A percentile compares a stretch with the other conserved stretches of the same genome.
phyloP scores from a whole-genome alignment of 371 early-diverging fungal genomes.

The Synchytrium microbalum region DNA sequence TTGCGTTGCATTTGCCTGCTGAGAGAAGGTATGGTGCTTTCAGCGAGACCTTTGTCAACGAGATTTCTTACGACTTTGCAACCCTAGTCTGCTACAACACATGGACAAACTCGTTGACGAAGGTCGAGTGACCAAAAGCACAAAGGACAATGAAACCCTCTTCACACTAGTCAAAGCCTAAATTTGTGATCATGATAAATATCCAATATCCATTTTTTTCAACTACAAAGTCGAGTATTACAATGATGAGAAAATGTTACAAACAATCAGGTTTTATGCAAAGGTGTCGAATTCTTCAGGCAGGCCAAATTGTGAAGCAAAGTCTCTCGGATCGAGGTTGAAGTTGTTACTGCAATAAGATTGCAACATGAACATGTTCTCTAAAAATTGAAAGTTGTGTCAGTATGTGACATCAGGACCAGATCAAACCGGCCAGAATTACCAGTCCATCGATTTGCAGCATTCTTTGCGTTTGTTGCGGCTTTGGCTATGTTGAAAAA shows the following conservation, averaged over 20 bases:
- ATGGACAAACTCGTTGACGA: conserved; percentile 61
- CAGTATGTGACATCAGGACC: not conserved
- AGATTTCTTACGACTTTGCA: conserved; percentile 38
- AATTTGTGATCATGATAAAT: not conserved
- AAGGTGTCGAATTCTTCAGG: conserved; percentile 67
- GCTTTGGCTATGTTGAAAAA: conserved; percentile 44
- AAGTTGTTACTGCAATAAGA: conserved; percentile 74
- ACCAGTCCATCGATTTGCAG: conserved; percentile 86
- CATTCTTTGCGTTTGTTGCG: conserved; percentile 53
- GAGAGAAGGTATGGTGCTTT: conserved; percentile 21
- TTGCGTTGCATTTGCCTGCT: conserved; percentile 52
- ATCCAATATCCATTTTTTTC: too few species aligned
- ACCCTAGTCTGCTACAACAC: conserved; percentile 50
- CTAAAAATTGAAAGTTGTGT: conserved; percentile 31
- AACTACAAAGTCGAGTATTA: too few species aligned
- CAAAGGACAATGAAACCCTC: not conserved
- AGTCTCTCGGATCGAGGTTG: conserved; percentile 57
- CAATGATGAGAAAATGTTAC: too few species aligned
- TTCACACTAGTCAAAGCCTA: not conserved
- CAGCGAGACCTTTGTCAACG: not conserved
- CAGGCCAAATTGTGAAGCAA: conserved; percentile 68
- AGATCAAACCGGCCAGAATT: conserved; percentile 6
- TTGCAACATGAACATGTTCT: conserved; percentile 84
- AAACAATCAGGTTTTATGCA: not conserved
- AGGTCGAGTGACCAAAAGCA: conserved; percentile 18